These are phyloP conservation scores for Penicillium bovifimosum DNA, from an alignment of 495 filamentous ascomycete species.

Conservation along the genomic window DNA sequence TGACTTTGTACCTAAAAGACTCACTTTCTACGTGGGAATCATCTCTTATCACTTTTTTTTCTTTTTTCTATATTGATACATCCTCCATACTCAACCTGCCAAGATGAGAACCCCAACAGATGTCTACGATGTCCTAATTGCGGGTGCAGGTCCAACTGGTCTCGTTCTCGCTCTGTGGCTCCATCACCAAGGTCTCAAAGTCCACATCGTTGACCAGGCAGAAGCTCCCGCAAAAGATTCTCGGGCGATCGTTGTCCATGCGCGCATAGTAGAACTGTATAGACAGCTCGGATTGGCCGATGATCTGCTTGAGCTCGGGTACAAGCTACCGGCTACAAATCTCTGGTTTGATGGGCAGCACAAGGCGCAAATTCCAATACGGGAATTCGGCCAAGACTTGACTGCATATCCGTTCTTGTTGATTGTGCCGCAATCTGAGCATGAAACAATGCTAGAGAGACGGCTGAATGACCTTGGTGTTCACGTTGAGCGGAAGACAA, in stretches of 20 bases:
- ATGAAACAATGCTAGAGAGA: conserved; percentile 34
- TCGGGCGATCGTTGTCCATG: conserved; percentile 35
- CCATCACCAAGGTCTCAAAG: conserved; percentile 25
- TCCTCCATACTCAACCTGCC: neutral
- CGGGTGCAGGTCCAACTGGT: conserved; percentile 39
- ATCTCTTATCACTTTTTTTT: neutral
- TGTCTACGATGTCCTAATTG: conserved; percentile 37
- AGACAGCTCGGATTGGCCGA: conserved; percentile 35
- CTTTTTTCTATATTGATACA: neutral
- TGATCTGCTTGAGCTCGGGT: conserved; percentile 24
- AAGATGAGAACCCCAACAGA: conserved; percentile 20
- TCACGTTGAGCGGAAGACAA: conserved; percentile 26
- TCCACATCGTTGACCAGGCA: conserved; percentile 35
- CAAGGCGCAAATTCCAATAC: conserved; percentile 18
- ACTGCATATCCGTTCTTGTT: conserved; percentile 35
- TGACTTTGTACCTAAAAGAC: neutral
- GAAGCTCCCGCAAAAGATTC: conserved; percentile 25
- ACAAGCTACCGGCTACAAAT: conserved; percentile 32
- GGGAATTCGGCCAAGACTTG: conserved; percentile 22
- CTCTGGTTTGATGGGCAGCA: conserved; percentile 29
- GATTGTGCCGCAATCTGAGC: conserved; percentile 28
- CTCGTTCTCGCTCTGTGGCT: conserved; percentile 40
- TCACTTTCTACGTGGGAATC: neutral
- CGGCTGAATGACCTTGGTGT: conserved; percentile 27
- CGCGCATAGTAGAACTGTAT: conserved; percentile 40